Base-by-base conservation (phyloP, 106 monocot species). In the Platanthera zijinensis region DNA sequence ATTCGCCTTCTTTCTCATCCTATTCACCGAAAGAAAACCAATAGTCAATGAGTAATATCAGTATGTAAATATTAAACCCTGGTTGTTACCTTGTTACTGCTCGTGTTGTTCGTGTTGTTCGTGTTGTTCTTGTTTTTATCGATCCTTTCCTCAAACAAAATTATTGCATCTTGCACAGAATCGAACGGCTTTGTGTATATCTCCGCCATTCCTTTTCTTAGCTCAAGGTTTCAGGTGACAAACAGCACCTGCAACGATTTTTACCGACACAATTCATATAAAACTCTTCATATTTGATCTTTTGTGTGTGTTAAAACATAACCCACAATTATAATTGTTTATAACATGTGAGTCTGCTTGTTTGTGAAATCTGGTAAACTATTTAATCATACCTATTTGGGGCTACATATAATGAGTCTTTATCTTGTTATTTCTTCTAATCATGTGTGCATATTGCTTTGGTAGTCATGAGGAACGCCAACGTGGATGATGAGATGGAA, bases 111-210 rank as follows among this genome's bases (percentile, higher is more conserved):
- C 10, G 25, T 63, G 30, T 30, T 53, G 53, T n/a, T n/a, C n/a
- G n/a, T n/a, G n/a, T n/a, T n/a, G n/a, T n/a, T 46, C 11, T 67
- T 74, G 8, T 66, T 77, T 13, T 14, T 52, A 74, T 53, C 64
- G 13, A 18, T 28, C 71, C 48, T 74, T 48, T 66, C 52, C 68
- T 78, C 78, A 56, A 82, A 82, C 15, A 78, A 56, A 8, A 73
- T 66, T 74, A 82, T 12, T 57, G 82, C 72, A 48, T 51, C 74
- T 51, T 72, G 66, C 25, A 78, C 74, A 17, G 82, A 78, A 54
- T 64, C 53, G 53, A 83, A 47, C 15, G 78, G 78, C 21, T 67
- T 74, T 8, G 73, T 17, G 8, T 83, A 72, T 3, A 74, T 50
- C 51, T 83, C 78, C 13, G 52, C 66, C 82, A 78, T 78, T 64